Evolutionary conservation across 352 stramenopile species (phyloP).

Genomic region (Globisporangium iwayamae): DNA sequence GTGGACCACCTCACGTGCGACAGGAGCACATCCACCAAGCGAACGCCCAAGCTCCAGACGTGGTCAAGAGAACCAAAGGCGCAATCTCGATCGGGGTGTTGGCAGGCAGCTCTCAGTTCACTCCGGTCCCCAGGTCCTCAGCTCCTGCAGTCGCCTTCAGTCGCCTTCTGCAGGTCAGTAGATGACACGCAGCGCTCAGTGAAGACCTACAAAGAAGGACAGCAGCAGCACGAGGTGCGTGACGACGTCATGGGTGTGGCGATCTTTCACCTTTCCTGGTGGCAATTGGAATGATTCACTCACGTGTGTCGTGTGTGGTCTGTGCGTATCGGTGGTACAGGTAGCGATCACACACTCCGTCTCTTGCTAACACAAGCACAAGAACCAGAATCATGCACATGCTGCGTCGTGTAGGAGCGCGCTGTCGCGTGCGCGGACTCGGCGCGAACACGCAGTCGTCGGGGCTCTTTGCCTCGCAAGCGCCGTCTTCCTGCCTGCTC

Average conservation of each 20-base stretch:
- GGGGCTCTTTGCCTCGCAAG: not conserved
- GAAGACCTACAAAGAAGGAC: not conserved
- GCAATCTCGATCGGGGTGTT: not conserved
- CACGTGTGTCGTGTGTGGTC: constrained; percentile 19
- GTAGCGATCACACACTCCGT: not conserved
- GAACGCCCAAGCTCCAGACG: not conserved
- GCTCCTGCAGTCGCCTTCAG: too few relatives aligned
- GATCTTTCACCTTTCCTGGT: not conserved
- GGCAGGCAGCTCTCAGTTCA: not conserved
- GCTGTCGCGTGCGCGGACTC: constrained; percentile 17
- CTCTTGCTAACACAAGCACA: not conserved
- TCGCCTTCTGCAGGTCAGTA: not conserved
- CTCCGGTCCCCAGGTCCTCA: not conserved
- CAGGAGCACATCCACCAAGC: constrained; percentile 11
- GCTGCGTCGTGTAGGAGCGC: constrained; percentile 30
- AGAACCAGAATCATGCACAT: constrained; percentile 27
- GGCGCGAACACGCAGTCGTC: constrained; percentile 8
- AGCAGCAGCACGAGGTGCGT: not conserved
- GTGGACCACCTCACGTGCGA: constrained; percentile 5
- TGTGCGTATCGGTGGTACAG: not conserved
- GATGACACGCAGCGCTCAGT: not conserved
- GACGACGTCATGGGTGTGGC: not conserved
- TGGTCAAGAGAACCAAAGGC: not conserved
- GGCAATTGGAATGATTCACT: not conserved
- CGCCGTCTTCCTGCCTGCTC: constrained; percentile 19